A percentile compares a stretch with the other conserved stretches of the same genome.
Conservation (phyloP, 176 grass and related monocot genomes). For the Puya raimondii region DNA sequence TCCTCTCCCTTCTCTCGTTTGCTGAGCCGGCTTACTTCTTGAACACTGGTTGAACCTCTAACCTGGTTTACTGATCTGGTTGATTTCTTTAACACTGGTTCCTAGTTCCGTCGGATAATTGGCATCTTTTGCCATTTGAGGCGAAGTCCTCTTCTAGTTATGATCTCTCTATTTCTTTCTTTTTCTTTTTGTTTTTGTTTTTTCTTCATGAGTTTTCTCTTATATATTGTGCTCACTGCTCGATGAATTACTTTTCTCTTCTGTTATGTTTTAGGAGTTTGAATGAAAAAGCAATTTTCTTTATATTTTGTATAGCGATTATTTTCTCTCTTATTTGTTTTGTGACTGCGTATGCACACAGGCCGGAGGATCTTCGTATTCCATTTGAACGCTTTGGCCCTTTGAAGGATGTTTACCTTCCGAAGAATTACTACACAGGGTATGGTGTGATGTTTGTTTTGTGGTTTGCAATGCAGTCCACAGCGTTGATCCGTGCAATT, state of each 20-base stretch:
- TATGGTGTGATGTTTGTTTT: slow-evolving; percentile 6
- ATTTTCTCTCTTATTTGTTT: neutral
- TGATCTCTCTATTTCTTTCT: neutral
- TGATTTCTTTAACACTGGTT: too few relatives aligned
- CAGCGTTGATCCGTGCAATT: neutral
- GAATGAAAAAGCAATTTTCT: neutral
- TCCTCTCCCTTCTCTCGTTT: too few relatives aligned
- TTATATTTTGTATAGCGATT: slow-evolving; percentile 5
- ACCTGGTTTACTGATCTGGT: too few relatives aligned
- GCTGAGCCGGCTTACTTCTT: too few relatives aligned
- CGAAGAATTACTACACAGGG: slow-evolving; percentile 62
- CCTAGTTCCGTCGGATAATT: too few relatives aligned
- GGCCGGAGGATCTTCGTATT: slow-evolving; percentile 46
- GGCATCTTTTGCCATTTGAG: too few relatives aligned
- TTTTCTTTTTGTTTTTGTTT: neutral
- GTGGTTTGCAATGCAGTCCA: neutral
- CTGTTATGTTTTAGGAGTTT: too few relatives aligned
- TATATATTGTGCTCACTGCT: too few relatives aligned
- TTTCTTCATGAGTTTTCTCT: too few relatives aligned
- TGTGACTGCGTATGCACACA: slow-evolving; percentile 5
- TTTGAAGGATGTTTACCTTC: slow-evolving; percentile 64
- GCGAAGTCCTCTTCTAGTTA: too few relatives aligned
- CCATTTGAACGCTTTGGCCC: slow-evolving; percentile 62
- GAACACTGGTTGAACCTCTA: too few relatives aligned
- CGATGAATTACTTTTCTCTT: too few relatives aligned